phyloP scores from a whole-genome alignment of 1,139 yeast species.

The Hansenula lynferdii region DNA sequence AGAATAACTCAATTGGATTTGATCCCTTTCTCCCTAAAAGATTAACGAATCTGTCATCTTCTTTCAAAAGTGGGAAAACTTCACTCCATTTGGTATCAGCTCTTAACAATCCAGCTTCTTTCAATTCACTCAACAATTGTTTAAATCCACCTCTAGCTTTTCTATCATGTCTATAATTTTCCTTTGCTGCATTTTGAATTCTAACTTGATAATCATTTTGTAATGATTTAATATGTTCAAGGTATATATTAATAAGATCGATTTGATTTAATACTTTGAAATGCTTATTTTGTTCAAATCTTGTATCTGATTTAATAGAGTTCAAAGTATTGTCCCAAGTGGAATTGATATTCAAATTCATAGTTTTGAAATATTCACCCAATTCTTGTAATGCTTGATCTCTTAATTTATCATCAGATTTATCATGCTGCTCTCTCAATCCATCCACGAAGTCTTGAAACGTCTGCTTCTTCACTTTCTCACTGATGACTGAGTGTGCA shows the following conservation, averaged over 20 bases:
- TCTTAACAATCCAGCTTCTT: slow-evolving; percentile 36
- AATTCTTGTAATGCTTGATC: slow-evolving; percentile 50
- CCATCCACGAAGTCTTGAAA: slow-evolving; percentile 45
- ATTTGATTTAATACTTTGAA: slow-evolving; percentile 45
- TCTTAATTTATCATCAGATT: slow-evolving; percentile 27
- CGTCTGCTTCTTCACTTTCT: slow-evolving; percentile 46
- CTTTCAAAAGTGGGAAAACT: slow-evolving; percentile 45
- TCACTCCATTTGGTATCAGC: slow-evolving; percentile 61
- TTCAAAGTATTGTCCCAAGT: slow-evolving; percentile 34
- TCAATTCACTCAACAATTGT: slow-evolving; percentile 35
- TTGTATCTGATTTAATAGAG: slow-evolving; percentile 38
- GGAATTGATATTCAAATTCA: slow-evolving; percentile 17
- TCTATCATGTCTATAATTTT: slow-evolving; percentile 54
- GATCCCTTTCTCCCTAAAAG: slow-evolving; percentile 81
- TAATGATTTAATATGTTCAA: slow-evolving; percentile 39
- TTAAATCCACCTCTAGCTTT: slow-evolving; percentile 59
- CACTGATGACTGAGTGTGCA: slow-evolving; percentile 57
- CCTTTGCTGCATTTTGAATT: slow-evolving; percentile 32
- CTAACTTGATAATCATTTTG: slow-evolving; percentile 33
- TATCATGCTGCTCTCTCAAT: slow-evolving; percentile 37
- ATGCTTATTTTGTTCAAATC: slow-evolving; percentile 57
- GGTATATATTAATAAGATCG: slow-evolving; percentile 57
- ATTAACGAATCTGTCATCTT: slow-evolving; percentile 53
- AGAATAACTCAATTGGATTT: slow-evolving; percentile 68
- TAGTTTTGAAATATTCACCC: slow-evolving; percentile 37